A percentile compares a stretch with the other conserved stretches of the same genome.
Evolutionary conservation across 2,329 filamentous ascomycete genomes (phyloP).

Genomic region (Microcera coccophila): DNA sequence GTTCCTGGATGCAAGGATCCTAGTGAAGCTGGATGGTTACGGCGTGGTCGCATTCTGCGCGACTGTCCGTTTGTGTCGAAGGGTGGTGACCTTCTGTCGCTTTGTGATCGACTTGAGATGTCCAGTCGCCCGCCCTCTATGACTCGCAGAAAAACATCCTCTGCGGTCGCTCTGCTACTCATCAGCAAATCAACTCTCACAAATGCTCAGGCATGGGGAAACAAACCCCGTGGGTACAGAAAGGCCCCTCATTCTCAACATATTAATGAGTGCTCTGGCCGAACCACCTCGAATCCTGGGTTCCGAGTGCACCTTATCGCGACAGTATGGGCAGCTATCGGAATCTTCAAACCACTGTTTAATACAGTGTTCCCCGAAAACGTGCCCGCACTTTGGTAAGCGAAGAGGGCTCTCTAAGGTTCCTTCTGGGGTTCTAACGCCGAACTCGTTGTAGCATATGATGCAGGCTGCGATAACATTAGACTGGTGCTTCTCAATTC

Average conservation of each 20-base stretch:
- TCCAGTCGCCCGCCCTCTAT: background rate
- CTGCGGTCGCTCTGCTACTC: no score
- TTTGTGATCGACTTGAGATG: background rate
- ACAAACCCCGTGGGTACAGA: no score
- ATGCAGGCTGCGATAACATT: slow-evolving; percentile 46
- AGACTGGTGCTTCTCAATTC: slow-evolving; percentile 6
- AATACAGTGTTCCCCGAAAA: slow-evolving; percentile 62
- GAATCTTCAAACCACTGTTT: slow-evolving; percentile 63
- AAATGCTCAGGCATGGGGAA: no score
- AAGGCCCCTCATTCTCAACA: background rate
- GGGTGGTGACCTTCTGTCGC: slow-evolving; percentile 27
- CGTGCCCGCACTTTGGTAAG: slow-evolving; percentile 58
- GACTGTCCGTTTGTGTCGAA: slow-evolving; percentile 26
- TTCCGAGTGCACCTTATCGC: slow-evolving; percentile 56
- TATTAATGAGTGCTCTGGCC: background rate
- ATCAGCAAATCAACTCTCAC: no score
- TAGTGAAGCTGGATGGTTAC: slow-evolving; percentile 9
- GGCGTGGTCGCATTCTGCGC: slow-evolving; percentile 28
- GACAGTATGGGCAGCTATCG: slow-evolving; percentile 61
- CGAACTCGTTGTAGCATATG: slow-evolving; percentile 63
- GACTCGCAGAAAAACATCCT: no score
- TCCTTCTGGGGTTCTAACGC: slow-evolving; percentile 54
- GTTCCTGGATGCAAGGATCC: no score
- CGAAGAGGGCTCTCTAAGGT: slow-evolving; percentile 54
- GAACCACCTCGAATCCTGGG: slow-evolving; percentile 21